These are phyloP conservation scores for Fusarium aywerte DNA, from an alignment of 2,329 filamentous ascomycete genomes.

Conservation along the genomic window DNA sequence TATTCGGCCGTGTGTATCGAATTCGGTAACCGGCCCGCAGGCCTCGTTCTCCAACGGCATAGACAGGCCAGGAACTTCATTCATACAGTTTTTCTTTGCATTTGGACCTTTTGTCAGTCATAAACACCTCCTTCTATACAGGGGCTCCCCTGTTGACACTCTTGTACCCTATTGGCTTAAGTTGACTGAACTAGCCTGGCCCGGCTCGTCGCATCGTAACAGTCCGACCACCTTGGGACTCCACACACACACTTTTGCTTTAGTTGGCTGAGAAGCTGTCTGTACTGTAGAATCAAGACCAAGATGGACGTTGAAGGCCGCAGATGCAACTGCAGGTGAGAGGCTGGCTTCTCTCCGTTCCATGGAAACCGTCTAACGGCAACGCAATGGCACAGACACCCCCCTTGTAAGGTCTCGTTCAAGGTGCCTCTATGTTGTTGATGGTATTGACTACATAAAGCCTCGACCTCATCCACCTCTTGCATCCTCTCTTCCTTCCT, in stretches of 20 bases:
- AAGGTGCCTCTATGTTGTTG: not conserved
- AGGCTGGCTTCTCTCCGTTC: slow-evolving; percentile 16
- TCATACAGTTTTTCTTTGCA: not conserved
- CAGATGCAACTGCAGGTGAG: slow-evolving; percentile 10
- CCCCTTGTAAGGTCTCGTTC: not conserved
- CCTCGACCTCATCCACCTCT: slow-evolving; percentile 32
- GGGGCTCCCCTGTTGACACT: slow-evolving; percentile 25
- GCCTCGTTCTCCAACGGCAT: slow-evolving; percentile 3
- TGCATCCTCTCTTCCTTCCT: slow-evolving; percentile 18
- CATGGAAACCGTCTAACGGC: slow-evolving; percentile 16
- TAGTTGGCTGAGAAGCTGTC: not conserved
- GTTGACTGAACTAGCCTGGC: not conserved
- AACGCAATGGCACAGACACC: slow-evolving; percentile 11
- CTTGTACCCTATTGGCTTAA: slow-evolving; percentile 27
- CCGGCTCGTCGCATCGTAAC: slow-evolving; percentile 41
- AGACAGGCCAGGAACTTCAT: not conserved
- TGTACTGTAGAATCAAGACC: slow-evolving; percentile 14
- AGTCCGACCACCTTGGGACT: slow-evolving; percentile 12
- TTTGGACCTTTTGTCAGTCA: slow-evolving; percentile 13
- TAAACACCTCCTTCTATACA: not conserved
- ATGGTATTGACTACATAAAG: slow-evolving; percentile 48
- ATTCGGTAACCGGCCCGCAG: slow-evolving; percentile 38
- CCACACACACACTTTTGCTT: slow-evolving; percentile 18
- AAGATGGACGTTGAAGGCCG: not conserved
- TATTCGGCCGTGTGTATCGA: slow-evolving; percentile 42